Evolutionary conservation across 345 rosid genomes (phyloP).

Genomic region (Populus alba): DNA sequence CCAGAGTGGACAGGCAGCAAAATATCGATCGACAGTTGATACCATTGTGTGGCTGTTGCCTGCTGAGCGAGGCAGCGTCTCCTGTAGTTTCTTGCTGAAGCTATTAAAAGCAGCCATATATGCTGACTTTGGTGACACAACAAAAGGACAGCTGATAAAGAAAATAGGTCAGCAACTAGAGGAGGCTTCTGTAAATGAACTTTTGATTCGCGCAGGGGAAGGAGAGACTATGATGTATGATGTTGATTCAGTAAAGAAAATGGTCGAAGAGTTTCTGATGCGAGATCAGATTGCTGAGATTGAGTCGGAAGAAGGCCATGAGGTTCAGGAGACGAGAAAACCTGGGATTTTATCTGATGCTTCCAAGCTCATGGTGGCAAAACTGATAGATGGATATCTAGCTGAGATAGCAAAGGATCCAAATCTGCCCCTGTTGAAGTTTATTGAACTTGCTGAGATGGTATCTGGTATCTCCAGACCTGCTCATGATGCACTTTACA

Average conservation of each 20-base stretch:
- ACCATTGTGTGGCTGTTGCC: conserved; percentile 62
- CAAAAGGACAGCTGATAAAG: conserved; percentile 44
- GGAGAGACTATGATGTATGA: conserved; percentile 52
- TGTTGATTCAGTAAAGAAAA: conserved; percentile 55
- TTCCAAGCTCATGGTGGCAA: conserved; percentile 80
- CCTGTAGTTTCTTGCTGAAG: conserved; percentile 76
- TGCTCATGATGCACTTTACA: conserved; percentile 77
- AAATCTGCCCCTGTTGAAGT: conserved; percentile 49
- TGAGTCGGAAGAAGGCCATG: conserved; percentile 36
- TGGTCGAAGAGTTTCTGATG: conserved; percentile 57
- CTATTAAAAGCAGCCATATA: conserved; percentile 66
- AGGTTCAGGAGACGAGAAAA: conserved; percentile 40
- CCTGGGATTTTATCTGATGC: conserved; percentile 73
- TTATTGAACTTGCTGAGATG: conserved; percentile 65
- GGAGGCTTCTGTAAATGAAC: conserved; percentile 65
- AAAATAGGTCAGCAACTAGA: conserved; percentile 75
- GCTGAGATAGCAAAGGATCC: conserved; percentile 75
- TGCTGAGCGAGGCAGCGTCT: conserved; percentile 60
- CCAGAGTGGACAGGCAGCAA: conserved; percentile 45
- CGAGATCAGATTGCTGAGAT: conserved; percentile 48
- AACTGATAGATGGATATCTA: conserved; percentile 71
- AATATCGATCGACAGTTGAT: conserved; percentile 55
- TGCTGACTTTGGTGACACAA: conserved; percentile 48
- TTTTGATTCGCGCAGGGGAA: conserved; percentile 54
- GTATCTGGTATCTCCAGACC: conserved; percentile 64